phyloP scores from a whole-genome alignment of 1,139 yeast species.

The Nakaseomyces kungkrabaensis region DNA sequence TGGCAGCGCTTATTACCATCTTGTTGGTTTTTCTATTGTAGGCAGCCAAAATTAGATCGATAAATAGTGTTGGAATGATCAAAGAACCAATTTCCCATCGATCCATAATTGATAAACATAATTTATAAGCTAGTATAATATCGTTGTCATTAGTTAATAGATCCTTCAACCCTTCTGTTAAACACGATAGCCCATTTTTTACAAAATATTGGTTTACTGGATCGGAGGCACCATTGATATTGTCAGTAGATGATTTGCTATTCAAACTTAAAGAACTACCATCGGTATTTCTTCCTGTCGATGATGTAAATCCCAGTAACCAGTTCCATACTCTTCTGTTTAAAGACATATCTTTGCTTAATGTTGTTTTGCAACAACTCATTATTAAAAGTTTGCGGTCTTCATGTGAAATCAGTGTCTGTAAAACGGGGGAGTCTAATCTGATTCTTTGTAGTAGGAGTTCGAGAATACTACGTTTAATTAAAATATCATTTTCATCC shows the following conservation, averaged over 20 bases:
- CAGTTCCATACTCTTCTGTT: constrained; percentile 90
- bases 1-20: constrained; percentile 49
- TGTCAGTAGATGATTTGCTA: constrained; percentile 1
- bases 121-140: constrained; percentile 40
- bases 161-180: constrained; percentile 45
- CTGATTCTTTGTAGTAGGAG: constrained; percentile 59
- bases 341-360: constrained; percentile 83
- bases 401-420: constrained; percentile 35
- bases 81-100: constrained; percentile 85
- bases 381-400: constrained; percentile 53
- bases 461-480: constrained; percentile 86
- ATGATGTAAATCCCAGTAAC: constrained; percentile 60
- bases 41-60: constrained; percentile 46
- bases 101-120: constrained; percentile 69
- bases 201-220: constrained; percentile 43
- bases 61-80: constrained; percentile 59
- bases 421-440: constrained; percentile 50
- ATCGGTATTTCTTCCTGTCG: constrained; percentile 5
- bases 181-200: constrained; percentile 40
- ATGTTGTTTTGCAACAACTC: constrained; percentile 57
- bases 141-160: constrained; percentile 34
- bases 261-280: constrained; percentile 4
- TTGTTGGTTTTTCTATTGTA: constrained; percentile 21
- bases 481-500: constrained; percentile 53
- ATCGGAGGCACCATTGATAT: constrained; percentile 5